Conservation (phyloP, 2,329 filamentous ascomycete genomes). For the Niveomyces coronatus region DNA sequence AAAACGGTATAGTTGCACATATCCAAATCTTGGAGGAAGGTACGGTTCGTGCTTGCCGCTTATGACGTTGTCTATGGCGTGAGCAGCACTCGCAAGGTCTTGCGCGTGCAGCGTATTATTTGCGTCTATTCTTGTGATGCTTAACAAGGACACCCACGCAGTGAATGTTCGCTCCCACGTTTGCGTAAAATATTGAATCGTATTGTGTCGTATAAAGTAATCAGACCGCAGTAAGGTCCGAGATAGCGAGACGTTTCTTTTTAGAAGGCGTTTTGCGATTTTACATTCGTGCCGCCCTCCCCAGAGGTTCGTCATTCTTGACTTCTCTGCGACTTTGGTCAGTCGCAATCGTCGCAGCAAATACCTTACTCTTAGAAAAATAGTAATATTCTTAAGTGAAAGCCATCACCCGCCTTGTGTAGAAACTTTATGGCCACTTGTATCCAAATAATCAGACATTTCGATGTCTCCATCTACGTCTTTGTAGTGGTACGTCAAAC, state of each 20-base stretch:
- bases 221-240: neutral
- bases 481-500: no score
- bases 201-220: neutral
- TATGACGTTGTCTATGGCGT: neutral
- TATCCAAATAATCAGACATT: neutral
- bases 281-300: neutral
- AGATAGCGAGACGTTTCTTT: neutral
- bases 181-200: neutral
- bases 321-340: neutral
- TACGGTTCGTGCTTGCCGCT: neutral
- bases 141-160: neutral
- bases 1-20: neutral
- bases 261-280: neutral
- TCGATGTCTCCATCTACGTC: neutral
- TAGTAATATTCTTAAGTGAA: neutral
- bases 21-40: neutral
- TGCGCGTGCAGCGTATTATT: neutral
- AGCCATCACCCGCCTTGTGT: neutral
- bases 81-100: neutral
- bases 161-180: neutral
- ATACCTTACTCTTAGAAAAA: neutral
- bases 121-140: neutral
- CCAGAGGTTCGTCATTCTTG: neutral
- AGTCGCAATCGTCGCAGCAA: neutral
- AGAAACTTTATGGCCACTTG: neutral